A percentile compares a stretch with the other conserved stretches of the same genome.
These are phyloP conservation scores for Penicillium coprophilum DNA, from an alignment of 495 filamentous ascomycete genomes.

Conservation along the genomic window DNA sequence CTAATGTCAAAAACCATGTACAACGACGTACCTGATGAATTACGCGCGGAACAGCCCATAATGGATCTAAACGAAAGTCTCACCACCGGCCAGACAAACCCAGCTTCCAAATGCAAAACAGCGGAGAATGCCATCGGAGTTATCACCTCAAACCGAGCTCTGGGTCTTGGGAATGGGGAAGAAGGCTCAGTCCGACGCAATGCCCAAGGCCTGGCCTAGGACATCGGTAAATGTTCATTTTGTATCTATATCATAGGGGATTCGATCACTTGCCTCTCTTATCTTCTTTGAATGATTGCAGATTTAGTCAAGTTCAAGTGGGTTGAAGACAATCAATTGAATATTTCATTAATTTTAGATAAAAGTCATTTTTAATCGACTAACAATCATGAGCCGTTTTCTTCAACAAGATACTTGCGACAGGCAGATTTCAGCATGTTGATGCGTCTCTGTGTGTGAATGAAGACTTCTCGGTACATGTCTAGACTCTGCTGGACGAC, in stretches of 20 bases:
- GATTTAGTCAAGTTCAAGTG: background rate
- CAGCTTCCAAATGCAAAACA: background rate
- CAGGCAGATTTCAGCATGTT: conserved; percentile 66
- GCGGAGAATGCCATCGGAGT: no score
- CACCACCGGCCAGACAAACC: background rate
- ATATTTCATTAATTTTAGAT: background rate
- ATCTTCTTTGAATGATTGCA: background rate
- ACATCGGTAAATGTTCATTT: background rate
- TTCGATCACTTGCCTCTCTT: background rate
- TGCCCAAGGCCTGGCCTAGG: background rate
- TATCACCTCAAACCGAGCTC: background rate
- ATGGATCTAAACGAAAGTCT: background rate
- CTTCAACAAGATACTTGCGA: conserved; percentile 49
- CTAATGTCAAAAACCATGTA: background rate
- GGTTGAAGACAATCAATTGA: background rate
- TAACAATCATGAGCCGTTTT: conserved; percentile 18
- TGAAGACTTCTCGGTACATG: conserved; percentile 82
- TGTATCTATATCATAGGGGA: background rate
- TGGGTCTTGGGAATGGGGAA: background rate
- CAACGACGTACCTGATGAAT: background rate
- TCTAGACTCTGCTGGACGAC: conserved; percentile 78
- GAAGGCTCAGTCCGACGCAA: background rate
- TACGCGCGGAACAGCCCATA: background rate
- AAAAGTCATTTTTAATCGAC: background rate
- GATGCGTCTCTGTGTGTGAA: conserved; percentile 70